Evolutionary conservation across 768 basidiomycete genomes (phyloP), one percentile per base, ranked within the genome.

Genomic region (Infundibulicybe gibba): DNA sequence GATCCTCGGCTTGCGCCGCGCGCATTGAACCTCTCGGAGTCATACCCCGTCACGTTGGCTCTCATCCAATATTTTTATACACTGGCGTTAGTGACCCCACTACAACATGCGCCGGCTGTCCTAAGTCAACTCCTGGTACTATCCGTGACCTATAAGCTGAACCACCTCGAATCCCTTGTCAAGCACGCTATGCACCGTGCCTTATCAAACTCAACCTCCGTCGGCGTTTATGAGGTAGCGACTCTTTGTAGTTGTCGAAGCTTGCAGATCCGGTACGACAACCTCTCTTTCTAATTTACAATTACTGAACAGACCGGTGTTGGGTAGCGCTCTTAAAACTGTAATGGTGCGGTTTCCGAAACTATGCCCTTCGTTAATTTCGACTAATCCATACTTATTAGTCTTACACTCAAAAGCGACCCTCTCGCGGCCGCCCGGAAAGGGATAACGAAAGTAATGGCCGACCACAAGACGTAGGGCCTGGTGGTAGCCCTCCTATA

Each of bases 41-140:
- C 93, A 2, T 95, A 90, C 59, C 85, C 93, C 0, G 84, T 97
- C 55, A 85, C 88, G 1, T 69, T 94, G 45, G 95, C 94, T 6
- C 69, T 97, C 44, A 64, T 97, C 54, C 94, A 99, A 64, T 99
- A 97, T 68, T 82, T 99, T 51, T 97, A 98, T 68, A 82, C 93
- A 0, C 75, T 85, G 44, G 79, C 88, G 1, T 76, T 99, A 32
- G 72, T 90, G 46, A 98, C 95, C 0, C 90, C 91, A 5, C 74
- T 97, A 37, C 95, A 99, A 62, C 90, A 92, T 56, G 84, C 89
- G 6, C 89, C 92, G 4, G 85, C 92, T 2, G 88, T 97, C 20
- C 74, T 98, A 40, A 87, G 88, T 57, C 90, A 92, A 53, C 74
- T 99, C 12, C 68, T 97, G 47, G 74, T 95, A 39, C 74, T 99